phyloP scores from a whole-genome alignment of 148 eudicot species.

The Amaranthus hypochondriacus region DNA sequence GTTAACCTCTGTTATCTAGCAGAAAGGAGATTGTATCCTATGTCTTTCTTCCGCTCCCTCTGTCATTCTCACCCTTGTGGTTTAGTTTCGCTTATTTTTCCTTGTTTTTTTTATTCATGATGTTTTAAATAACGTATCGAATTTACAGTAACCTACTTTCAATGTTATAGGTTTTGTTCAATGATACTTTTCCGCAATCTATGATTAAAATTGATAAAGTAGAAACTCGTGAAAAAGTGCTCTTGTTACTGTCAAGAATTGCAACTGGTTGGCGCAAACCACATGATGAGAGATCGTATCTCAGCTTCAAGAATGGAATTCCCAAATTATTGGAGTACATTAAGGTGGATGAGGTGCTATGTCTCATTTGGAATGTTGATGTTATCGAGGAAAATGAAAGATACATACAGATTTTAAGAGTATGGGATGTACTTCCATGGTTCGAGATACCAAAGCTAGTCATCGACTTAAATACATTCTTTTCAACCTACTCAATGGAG shows the following conservation, averaged over 20 bases:
- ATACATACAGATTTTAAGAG: conserved; percentile 10
- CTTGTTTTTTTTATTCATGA: background rate
- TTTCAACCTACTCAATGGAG: conserved; percentile 11
- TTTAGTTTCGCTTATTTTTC: background rate
- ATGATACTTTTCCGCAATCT: conserved; percentile 15
- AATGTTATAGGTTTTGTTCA: conserved; percentile 4
- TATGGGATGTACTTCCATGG: conserved; percentile 21
- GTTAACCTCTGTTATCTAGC: too few species aligned
- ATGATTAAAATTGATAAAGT: conserved; percentile 8
- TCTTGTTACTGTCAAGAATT: conserved; percentile 1
- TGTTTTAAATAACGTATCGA: background rate
- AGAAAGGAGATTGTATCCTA: too few species aligned
- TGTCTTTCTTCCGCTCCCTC: too few species aligned
- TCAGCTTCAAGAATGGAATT: conserved; percentile 10
- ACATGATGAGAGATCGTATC: conserved; percentile 8
- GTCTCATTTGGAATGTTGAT: conserved; percentile 17
- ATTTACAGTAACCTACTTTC: background rate
- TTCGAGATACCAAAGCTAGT: conserved; percentile 13
- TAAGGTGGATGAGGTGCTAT: background rate
- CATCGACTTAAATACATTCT: background rate
- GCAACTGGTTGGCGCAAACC: conserved; percentile 19
- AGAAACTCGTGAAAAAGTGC: background rate
- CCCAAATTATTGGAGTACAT: conserved; percentile 9
- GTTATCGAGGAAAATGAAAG: conserved; percentile 12
- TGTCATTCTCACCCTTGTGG: too few species aligned